These are phyloP conservation scores for Cymodocea nodosa DNA, from an alignment of 116 monocot genomes.

Conservation along the genomic window DNA sequence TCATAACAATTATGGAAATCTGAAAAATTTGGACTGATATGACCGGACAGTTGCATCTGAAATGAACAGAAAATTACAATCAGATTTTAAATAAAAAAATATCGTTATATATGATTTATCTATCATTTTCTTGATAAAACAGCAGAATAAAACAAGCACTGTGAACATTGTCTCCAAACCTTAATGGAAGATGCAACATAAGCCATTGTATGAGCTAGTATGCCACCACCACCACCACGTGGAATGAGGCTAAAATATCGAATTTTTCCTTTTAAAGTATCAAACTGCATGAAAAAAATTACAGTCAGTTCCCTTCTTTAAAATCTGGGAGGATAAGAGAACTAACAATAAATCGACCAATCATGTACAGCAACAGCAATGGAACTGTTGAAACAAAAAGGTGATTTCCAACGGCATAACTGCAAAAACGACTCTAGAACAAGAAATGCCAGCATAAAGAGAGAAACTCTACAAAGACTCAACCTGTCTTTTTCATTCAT, in stretches of 20 bases:
- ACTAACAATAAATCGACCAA: not conserved
- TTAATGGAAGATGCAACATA: constrained; percentile 79
- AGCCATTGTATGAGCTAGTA: constrained; percentile 75
- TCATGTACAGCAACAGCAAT: not conserved
- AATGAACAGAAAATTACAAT: no score
- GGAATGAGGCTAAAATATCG: constrained; percentile 90
- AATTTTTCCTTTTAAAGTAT: constrained; percentile 61
- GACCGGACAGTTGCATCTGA: no score
- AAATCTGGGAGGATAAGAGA: not conserved
- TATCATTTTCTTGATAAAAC: not conserved
- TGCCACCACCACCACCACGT: constrained; percentile 82
- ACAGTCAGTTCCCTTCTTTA: constrained; percentile 1
- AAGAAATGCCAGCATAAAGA: no score
- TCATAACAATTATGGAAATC: no score
- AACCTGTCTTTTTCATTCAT: no score
- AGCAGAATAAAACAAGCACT: no score
- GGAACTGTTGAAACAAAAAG: no score
- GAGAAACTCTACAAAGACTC: no score
- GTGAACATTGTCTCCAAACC: constrained; percentile 25
- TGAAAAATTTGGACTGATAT: no score
- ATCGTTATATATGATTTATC: not conserved
- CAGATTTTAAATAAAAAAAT: not conserved
- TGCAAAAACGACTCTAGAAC: no score
- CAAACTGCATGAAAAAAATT: constrained; percentile 46
- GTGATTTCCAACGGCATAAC: no score